Base-by-base conservation (phyloP, 305 asterid genomes). In the Fraxinus platypoda region DNA sequence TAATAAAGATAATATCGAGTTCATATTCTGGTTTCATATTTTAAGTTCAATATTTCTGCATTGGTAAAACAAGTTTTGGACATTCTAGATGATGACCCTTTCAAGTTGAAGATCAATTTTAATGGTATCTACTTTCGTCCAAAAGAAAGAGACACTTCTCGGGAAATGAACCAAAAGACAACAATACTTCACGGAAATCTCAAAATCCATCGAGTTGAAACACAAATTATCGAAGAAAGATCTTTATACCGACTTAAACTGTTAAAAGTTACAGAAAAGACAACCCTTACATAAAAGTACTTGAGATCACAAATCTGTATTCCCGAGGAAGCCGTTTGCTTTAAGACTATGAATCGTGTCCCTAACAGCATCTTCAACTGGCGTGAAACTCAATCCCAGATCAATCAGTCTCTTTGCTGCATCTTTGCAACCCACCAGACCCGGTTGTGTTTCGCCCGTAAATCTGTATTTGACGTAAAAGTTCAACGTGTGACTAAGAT, bases 361-460 rank as follows among this genome's bases (percentile, higher is more conserved):
- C 54, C 86, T 81, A 30, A 95, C 85, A 82, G 97, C 95, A 86
- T 90, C 97, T 89, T 92, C 97, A 76, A 95, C 81, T 19, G 97
- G 93, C 38, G 89, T 95, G 81, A 95, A 93, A 19, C 76, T 81
- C 82, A 95, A 74, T 82, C 97, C 98, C 88, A 93, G 81, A 81
- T 91, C 90, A 37, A 92, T 90, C 89, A 95, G 78, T 86, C 87
- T 91, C 91, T 88, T 95, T 28, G 98, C 95, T 82, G 98, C 98
- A 88, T 91, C 92, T 82, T 89, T 49, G 90, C 97, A 88, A 35
- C 89, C 87, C 82, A 86, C 93, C 79, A 95, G 83, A 25, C 97
- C 95, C 12, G 98, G 98, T 57, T 95, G 97, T 1, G 98, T 95
- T 84, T 92, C 97, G 3, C 93, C 92, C 6, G 81, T 28, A 85